Base-by-base conservation (phyloP, 257 asterid genomes). In the Pogostemon cablin region DNA sequence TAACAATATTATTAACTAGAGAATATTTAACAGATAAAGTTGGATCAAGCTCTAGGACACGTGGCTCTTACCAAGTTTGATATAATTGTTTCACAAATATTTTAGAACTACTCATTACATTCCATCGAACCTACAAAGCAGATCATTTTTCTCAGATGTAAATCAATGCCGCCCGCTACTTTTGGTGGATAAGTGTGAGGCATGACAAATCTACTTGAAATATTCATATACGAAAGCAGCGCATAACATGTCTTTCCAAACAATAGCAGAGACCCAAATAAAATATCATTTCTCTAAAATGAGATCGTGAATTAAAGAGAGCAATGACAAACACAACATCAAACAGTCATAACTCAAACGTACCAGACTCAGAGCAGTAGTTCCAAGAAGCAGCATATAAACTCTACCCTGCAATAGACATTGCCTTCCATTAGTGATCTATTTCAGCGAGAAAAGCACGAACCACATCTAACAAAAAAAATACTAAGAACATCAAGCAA, bases 301-400 rank as follows among this genome's bases (percentile, higher is more conserved):
- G 71, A 72, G 41, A 67, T 34, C 35, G 44, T 72, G 25, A 55
- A 41, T 11, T 15, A 46, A 47, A 69, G 11, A 68, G 15, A 55
- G 61, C 54, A 65, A 63, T 62, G 57, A 62, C 38, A 46, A 47
- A 11, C 66, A 60, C 60, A 72, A 6, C 55, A 62, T 10, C 76
- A 72, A 69, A 39, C 43, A 48, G 64, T 59, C 47, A 57, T 59
- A 20, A 20, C 25, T 20, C 25, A 20, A 20, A 67, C 88, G 44
- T 77, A 89, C 96, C 90, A 89, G 81, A 82, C 96, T 89, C 61
- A 89, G 92, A 72, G 96, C 90, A 63, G 96, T 90, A 20, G 96
- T 90, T 62, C 96, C 96, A 68, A 90, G 88, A 67, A 90, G 95
- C 80, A 87, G 86, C 88, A 90, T 78, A 72, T 90, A 90, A 75